These are phyloP conservation scores for Flaveria linearis DNA, from an alignment of 129 eudicot genomes.

Conservation along the genomic window DNA sequence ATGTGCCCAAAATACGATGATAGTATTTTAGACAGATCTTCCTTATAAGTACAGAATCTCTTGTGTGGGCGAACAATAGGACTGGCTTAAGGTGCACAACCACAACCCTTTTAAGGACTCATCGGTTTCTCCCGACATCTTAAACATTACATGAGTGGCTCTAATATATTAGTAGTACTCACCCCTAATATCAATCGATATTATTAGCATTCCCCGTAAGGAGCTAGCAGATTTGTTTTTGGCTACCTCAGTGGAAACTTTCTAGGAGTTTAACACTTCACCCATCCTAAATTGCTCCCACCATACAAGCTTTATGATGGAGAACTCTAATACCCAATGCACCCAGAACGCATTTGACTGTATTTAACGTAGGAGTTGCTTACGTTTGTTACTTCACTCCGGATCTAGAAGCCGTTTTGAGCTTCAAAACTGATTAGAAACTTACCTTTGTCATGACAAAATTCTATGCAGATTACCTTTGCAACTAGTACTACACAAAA, in stretches of 20 bases:
- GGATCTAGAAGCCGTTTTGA: slow-evolving; percentile 16
- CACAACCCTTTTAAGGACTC: too few relatives aligned
- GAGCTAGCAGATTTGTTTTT: neutral
- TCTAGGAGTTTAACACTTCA: neutral
- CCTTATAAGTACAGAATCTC: neutral
- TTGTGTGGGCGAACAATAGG: neutral
- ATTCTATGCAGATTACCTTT: slow-evolving; percentile 17
- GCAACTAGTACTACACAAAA: slow-evolving; percentile 7
- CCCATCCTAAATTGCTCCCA: neutral
- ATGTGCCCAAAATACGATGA: too few relatives aligned
- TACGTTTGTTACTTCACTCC: neutral
- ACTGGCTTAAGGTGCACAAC: neutral
- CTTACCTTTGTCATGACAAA: neutral
- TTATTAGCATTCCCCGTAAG: neutral
- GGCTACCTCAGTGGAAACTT: neutral
- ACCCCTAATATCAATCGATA: neutral
- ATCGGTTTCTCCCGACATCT: neutral
- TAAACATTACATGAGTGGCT: neutral
- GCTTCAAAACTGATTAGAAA: slow-evolving; percentile 15
- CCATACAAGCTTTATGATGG: neutral
- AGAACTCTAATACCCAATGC: neutral
- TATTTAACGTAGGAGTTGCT: neutral
- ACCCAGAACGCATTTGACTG: neutral
- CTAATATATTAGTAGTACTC: neutral
- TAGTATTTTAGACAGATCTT: too few relatives aligned